Evolutionary conservation across 768 basidiomycete species (phyloP).

Genomic region (Russula lepida): DNA sequence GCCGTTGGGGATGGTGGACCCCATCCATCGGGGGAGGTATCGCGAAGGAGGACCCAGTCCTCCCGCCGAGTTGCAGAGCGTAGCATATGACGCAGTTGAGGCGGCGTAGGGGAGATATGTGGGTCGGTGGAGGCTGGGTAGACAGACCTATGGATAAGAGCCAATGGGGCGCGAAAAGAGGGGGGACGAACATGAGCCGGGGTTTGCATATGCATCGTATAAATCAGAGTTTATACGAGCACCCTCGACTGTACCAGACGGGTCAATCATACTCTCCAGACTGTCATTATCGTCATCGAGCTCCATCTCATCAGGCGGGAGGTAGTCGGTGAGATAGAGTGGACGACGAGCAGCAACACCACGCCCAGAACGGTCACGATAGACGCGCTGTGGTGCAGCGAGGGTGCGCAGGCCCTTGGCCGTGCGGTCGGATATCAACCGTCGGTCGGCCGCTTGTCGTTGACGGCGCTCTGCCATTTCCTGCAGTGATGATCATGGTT

Average conservation of each 20-base stretch:
- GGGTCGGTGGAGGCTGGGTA: not conserved
- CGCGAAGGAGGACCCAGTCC: constrained; percentile 13
- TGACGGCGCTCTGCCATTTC: constrained; percentile 68
- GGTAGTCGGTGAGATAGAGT: constrained; percentile 42
- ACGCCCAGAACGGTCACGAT: constrained; percentile 31
- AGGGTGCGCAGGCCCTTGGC: constrained; percentile 53
- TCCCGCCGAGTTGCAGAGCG: constrained; percentile 11
- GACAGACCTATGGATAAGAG: not conserved
- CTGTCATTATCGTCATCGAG: constrained; percentile 55
- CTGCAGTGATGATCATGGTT: constrained; percentile 30
- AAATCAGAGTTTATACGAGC: constrained; percentile 50
- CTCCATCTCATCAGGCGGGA: constrained; percentile 50
- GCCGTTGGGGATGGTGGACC: constrained; percentile 9
- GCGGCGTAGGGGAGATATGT: constrained; percentile 4
- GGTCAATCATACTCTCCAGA: constrained; percentile 36
- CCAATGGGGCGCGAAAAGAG: not conserved
- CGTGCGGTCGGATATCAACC: constrained; percentile 60
- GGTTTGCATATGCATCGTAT: constrained; percentile 48
- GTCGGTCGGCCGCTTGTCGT: constrained; percentile 47
- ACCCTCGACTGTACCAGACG: constrained; percentile 40
- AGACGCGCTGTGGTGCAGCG: constrained; percentile 44
- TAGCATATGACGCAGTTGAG: constrained; percentile 8
- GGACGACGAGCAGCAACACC: constrained; percentile 8
- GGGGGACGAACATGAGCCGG: constrained; percentile 7
- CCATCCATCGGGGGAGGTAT: constrained; percentile 13